Conservation (phyloP, 305 asterid genomes). For the Ajuga reptans region DNA sequence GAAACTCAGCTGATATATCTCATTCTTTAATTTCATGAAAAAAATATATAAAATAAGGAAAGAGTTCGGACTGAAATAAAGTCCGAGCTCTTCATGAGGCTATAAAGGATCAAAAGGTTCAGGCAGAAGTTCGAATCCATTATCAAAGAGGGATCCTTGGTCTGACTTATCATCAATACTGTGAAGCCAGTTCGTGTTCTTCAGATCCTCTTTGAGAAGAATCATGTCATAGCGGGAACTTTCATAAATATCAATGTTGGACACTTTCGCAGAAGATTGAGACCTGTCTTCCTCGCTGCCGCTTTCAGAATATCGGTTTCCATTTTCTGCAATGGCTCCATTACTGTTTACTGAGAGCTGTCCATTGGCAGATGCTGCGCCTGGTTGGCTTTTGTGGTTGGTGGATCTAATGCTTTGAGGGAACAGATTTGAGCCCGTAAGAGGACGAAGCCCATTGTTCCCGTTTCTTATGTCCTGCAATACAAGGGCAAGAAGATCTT, state of each 20-base stretch:
- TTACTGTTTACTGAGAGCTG: constrained; percentile 27
- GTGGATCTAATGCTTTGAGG: constrained; percentile 89
- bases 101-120: constrained; percentile 78
- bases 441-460: constrained; percentile 48
- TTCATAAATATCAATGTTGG: constrained; percentile 60
- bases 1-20: constrained; percentile 11
- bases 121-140: constrained; percentile 76
- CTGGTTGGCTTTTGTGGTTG: constrained; percentile 47
- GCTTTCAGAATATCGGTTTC: constrained; percentile 47
- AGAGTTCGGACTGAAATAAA: constrained; percentile 8
- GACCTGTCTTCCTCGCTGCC: constrained; percentile 59
- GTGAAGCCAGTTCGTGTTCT: constrained; percentile 86
- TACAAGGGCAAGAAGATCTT: constrained; percentile 20
- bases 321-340: constrained; percentile 40
- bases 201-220: constrained; percentile 81
- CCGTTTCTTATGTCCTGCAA: constrained; percentile 80
- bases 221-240: constrained; percentile 83
- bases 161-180: constrained; percentile 76
- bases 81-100: constrained; percentile 23
- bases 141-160: constrained; percentile 72
- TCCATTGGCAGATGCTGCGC: constrained; percentile 40
- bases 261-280: constrained; percentile 46
- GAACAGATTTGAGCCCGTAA: constrained; percentile 71
- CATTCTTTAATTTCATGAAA: constrained; percentile 7
- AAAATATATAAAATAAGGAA: constrained; percentile 14